Evolutionary conservation across 345 rosid species (phyloP).

Genomic region (Gossypium herbaceum): DNA sequence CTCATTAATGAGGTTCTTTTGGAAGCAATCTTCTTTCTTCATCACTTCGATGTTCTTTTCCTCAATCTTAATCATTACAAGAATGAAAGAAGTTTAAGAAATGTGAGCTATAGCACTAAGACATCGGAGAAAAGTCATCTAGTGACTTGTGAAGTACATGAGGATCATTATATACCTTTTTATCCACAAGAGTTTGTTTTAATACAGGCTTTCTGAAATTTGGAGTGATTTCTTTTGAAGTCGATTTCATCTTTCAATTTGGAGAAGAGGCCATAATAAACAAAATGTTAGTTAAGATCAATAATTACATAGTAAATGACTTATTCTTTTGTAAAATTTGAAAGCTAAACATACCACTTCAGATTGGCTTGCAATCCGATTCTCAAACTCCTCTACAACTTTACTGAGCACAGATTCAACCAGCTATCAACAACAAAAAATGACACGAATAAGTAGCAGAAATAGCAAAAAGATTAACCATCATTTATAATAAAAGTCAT

Average conservation of each 20-base stretch:
- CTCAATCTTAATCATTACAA: slow-evolving; percentile 44
- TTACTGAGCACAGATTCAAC: slow-evolving; percentile 88
- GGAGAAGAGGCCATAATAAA: slow-evolving; percentile 11
- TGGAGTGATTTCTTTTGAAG: slow-evolving; percentile 38
- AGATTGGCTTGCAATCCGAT: slow-evolving; percentile 63
- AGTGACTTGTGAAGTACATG: slow-evolving; percentile 14
- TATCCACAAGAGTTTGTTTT: slow-evolving; percentile 42
- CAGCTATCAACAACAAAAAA: slow-evolving; percentile 45
- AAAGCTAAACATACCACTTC: slow-evolving; percentile 46
- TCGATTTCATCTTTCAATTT: slow-evolving; percentile 40
- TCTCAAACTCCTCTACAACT: slow-evolving; percentile 83
- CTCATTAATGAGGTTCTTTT: slow-evolving; percentile 31
- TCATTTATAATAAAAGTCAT: background rate
- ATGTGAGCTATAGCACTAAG: background rate
- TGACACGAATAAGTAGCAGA: slow-evolving; percentile 21
- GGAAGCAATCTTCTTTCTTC: slow-evolving; percentile 46
- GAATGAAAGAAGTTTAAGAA: background rate
- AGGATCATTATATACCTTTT: slow-evolving; percentile 44
- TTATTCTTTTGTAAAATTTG: slow-evolving; percentile 16
- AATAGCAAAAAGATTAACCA: background rate
- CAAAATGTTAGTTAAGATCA: background rate
- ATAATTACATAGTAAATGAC: background rate
- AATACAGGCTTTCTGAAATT: slow-evolving; percentile 41
- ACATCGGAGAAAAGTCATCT: background rate
- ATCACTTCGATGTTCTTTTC: slow-evolving; percentile 41